These are phyloP conservation scores for Microcyclosporella mali DNA, from an alignment of 2,329 filamentous ascomycete species.

Conservation along the genomic window DNA sequence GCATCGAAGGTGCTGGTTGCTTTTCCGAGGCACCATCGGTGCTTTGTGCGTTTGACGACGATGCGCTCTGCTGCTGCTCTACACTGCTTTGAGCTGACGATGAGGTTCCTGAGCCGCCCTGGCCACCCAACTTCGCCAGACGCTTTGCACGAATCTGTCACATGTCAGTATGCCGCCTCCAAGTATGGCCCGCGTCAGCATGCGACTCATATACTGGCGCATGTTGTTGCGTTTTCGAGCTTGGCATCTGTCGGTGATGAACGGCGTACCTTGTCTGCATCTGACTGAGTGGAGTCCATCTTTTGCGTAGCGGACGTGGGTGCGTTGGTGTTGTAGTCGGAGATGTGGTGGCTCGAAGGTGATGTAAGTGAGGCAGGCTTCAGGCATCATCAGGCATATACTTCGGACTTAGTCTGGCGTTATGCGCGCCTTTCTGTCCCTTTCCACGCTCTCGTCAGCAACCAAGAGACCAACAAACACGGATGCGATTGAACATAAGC, in stretches of 20 bases:
- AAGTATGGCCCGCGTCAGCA: neutral
- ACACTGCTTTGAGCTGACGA: constrained; percentile 5
- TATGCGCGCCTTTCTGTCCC: too few species aligned
- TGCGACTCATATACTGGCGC: neutral
- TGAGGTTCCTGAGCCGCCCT: constrained; percentile 21
- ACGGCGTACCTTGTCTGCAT: constrained; percentile 43
- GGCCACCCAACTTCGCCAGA: constrained; percentile 54
- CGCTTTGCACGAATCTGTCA: constrained; percentile 60
- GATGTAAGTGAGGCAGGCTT: too few species aligned
- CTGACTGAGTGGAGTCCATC: constrained; percentile 33
- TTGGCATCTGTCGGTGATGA: neutral
- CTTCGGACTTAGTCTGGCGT: too few species aligned
- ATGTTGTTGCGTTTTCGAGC: neutral
- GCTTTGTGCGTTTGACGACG: constrained; percentile 13
- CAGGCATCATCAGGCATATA: too few species aligned
- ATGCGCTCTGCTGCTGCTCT: constrained; percentile 3
- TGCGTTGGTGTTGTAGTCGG: too few species aligned
- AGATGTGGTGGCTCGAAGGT: too few species aligned
- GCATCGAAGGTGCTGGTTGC: constrained; percentile 9
- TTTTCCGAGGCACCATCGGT: constrained; percentile 10
- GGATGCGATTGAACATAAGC: too few species aligned
- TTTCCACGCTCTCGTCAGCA: too few species aligned
- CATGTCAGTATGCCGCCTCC: constrained; percentile 10
- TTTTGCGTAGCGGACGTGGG: constrained; percentile 5
- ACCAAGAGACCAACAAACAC: too few species aligned